These are phyloP conservation scores for Rhododendron ferrugineum DNA, from an alignment of 148 eudicot species.

Conservation along the genomic window DNA sequence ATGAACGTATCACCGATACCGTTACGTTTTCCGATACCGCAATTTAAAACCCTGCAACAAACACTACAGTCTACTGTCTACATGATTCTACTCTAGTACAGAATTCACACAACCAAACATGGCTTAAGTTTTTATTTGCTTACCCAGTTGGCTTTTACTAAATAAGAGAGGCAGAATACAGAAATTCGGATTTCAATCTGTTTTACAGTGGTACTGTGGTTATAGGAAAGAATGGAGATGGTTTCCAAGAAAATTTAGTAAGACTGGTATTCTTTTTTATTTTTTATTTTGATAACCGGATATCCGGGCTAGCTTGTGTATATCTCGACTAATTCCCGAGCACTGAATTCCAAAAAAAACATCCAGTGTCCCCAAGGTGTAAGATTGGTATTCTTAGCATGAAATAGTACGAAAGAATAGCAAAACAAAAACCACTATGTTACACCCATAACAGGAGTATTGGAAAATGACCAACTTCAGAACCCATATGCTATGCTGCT, in stretches of 20 bases:
- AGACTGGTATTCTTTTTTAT: no score
- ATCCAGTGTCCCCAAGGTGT: not conserved
- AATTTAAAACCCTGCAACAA: no score
- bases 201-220: not conserved
- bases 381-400: not conserved
- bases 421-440: not conserved
- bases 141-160: constrained; percentile 6
- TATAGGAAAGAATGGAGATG: not conserved
- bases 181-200: not conserved
- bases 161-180: not conserved
- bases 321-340: no score
- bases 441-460: not conserved
- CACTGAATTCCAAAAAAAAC: not conserved
- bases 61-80: not conserved
- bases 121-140: not conserved
- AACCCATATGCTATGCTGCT: constrained; percentile 9
- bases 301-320: no score
- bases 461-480: not conserved
- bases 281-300: no score
- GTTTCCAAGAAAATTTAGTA: not conserved
- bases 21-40: no score
- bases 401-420: not conserved
- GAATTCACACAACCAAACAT: not conserved
- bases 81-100: not conserved
- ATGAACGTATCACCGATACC: no score